Evolutionary conservation across 495 filamentous ascomycete genomes (phyloP), one percentile per base, ranked within the genome.

Genomic region (Arthonia radiata): DNA sequence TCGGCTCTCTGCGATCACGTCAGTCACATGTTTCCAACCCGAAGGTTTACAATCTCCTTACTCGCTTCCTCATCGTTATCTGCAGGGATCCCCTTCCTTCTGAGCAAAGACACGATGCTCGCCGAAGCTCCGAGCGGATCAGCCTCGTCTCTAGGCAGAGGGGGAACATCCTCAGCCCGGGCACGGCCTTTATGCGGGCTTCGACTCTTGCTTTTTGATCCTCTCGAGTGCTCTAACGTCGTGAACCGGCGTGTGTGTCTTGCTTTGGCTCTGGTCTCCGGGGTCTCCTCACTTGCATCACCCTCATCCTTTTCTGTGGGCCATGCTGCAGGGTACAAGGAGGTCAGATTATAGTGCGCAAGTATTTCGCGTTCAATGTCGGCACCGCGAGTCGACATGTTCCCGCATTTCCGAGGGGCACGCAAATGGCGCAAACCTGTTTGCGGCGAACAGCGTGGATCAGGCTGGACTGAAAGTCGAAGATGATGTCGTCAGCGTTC

Each of bases 281-380:
- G 47, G 3, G 43, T 35, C 5, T 51, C 53, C 24, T 70, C 68
- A 0, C 64, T 68, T 13, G 51, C 54, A 46, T 81, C 73, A 37
- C 58, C 64, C 18, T 67, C 56, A 35, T 82, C 69, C 38, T 81
- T 71, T 38, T 81, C 72, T 12, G 65, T 54, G 0, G 89, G 82
- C 82, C 81, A 94, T 48, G 71, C 55, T n/a, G 65, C 57, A 10
- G 82, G 89, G 42, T 64, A 83, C 18, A 74, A 60, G 11, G 64
- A 73, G 4, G 67, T 57, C 15, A 97, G 61, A 41, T 81, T 76
- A 53, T 94, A 97, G 52, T 91, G 72, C 29, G 76, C 79, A 25
- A 81, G 66, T 23, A 97, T 64, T 10, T 64, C 71, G 15, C 67
- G 56, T 43, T 90, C 69, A 38, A 56, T 53, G 18, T 71, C 72